Base-by-base conservation (phyloP, 257 asterid genomes). In the Datura wrightii region DNA sequence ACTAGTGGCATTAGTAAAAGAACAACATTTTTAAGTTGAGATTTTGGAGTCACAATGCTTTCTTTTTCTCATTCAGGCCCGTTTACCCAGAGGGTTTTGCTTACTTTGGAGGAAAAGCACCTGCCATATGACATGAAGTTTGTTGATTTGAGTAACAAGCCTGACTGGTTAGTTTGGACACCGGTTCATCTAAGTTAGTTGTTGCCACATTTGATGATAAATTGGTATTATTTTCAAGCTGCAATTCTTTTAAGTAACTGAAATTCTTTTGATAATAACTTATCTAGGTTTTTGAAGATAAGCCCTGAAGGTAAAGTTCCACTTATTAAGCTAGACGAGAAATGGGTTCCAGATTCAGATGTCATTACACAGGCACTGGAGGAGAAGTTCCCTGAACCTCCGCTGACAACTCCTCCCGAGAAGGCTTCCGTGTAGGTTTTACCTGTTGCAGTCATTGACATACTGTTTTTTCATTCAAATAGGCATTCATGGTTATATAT, bases 231-330 rank as follows among this genome's bases (percentile, higher is more conserved):
- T 13, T 19, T 6, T 24, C 60, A 11, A 24, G 60, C 58, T 46
- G 81, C 58, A 48, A 48, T 0, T 42, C 24, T 67, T 19, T 6
- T 3, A 31, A 48, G 42, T 48, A 48, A 74, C 9, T 78, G 58
- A 78, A 10, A 4, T 53, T 81, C 52, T 55, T 16, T 36, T 19
- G 50, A 14, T 15, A 60, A 79, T 44, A 10, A 36, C 53, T 84
- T n/a, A 48, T 69, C 2, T 46, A 96, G 99, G 99, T 92, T 97
- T 82, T 89, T 95, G 50, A 85, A 86, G 80, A 50, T 94, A 83
- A 94, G 90, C 82, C 98, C 98, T 16, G 97, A 97, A 76, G 97
- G 99, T 86, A 94, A 94, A 90, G 99, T 97, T 85, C 99, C 99
- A 15, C 15, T 93, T 72, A 48, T 96, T 46, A 94, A 93, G 91